phyloP scores from a whole-genome alignment of 768 basidiomycete species.

The Serendipita vermifera region DNA sequence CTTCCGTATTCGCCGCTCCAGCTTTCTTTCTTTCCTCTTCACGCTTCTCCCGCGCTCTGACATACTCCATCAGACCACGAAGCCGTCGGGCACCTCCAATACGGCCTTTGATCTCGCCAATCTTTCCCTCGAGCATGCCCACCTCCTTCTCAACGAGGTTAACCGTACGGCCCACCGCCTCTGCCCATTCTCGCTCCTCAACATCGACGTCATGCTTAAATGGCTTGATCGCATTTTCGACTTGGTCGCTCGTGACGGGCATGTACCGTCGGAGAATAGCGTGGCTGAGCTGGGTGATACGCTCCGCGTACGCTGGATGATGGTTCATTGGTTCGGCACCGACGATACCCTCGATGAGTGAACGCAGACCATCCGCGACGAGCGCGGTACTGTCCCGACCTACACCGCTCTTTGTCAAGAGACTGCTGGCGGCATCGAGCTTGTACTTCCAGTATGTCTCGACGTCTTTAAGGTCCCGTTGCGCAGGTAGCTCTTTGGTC shows the following conservation, averaged over 20 bases:
- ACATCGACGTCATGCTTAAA: slow-evolving; percentile 98
- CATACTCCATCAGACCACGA: slow-evolving; percentile 63
- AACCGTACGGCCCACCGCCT: slow-evolving; percentile 60
- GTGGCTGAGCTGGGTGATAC: slow-evolving; percentile 86
- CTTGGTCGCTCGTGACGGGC: slow-evolving; percentile 91
- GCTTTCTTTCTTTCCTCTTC: slow-evolving; percentile 39
- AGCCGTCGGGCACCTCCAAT: slow-evolving; percentile 80
- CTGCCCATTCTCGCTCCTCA: slow-evolving; percentile 84
- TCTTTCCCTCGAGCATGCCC: slow-evolving; percentile 67
- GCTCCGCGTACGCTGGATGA: slow-evolving; percentile 80
- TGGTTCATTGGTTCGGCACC: slow-evolving; percentile 79
- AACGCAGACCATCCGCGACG: slow-evolving; percentile 84
- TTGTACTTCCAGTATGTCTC: slow-evolving; percentile 95
- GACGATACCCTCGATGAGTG: slow-evolving; percentile 82
- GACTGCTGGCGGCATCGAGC: slow-evolving; percentile 81
- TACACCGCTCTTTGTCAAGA: slow-evolving; percentile 91
- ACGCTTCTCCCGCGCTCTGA: slow-evolving; percentile 66
- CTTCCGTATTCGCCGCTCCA: slow-evolving; percentile 26
- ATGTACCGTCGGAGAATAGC: slow-evolving; percentile 86
- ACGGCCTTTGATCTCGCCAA: slow-evolving; percentile 74
- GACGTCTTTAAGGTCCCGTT: slow-evolving; percentile 32
- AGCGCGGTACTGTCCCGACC: slow-evolving; percentile 89
- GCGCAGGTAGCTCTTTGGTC: not conserved
- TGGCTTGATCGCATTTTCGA: slow-evolving; percentile 99
- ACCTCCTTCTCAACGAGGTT: slow-evolving; percentile 78